Conservation (phyloP, 2,329 filamentous ascomycete species). For the Anthostomella pinea region DNA sequence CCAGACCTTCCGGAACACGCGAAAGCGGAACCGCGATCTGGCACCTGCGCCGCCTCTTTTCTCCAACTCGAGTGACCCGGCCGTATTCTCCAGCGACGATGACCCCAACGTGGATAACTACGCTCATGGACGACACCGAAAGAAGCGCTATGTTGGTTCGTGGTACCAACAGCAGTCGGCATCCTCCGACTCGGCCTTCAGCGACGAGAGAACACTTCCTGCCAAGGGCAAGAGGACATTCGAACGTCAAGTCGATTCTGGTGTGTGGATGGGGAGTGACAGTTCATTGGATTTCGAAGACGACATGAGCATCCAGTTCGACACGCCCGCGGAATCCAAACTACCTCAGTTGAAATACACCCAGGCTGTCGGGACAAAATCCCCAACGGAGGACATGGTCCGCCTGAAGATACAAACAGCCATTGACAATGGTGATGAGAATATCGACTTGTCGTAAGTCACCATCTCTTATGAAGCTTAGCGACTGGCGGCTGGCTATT, state of each 20-base stretch:
- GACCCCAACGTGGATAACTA: slow-evolving; percentile 67
- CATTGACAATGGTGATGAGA: slow-evolving; percentile 57
- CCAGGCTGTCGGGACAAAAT: slow-evolving; percentile 27
- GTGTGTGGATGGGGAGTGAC: slow-evolving; percentile 67
- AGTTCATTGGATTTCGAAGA: slow-evolving; percentile 44
- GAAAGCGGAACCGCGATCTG: slow-evolving; percentile 38
- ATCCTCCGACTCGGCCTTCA: slow-evolving; percentile 48
- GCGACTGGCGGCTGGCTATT: background rate
- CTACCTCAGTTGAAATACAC: slow-evolving; percentile 37
- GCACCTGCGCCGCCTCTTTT: slow-evolving; percentile 34
- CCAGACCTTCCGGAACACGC: slow-evolving; percentile 31
- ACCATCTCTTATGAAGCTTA: too few relatives aligned
- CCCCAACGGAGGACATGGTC: slow-evolving; percentile 43
- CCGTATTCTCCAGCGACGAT: slow-evolving; percentile 70
- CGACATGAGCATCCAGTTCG: slow-evolving; percentile 37
- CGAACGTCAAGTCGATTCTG: slow-evolving; percentile 63
- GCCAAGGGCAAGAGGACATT: slow-evolving; percentile 50
- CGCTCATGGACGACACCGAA: slow-evolving; percentile 52
- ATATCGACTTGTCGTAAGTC: slow-evolving; percentile 60
- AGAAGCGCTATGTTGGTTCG: slow-evolving; percentile 61
- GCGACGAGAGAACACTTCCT: slow-evolving; percentile 35
- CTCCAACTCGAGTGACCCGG: slow-evolving; percentile 66
- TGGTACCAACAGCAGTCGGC: slow-evolving; percentile 64
- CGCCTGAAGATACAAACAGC: slow-evolving; percentile 48
- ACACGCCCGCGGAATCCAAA: slow-evolving; percentile 32